Evolutionary conservation across 345 rosid species (phyloP), one percentile per base, ranked within the genome.

Genomic region (Conringia planisiliqua): DNA sequence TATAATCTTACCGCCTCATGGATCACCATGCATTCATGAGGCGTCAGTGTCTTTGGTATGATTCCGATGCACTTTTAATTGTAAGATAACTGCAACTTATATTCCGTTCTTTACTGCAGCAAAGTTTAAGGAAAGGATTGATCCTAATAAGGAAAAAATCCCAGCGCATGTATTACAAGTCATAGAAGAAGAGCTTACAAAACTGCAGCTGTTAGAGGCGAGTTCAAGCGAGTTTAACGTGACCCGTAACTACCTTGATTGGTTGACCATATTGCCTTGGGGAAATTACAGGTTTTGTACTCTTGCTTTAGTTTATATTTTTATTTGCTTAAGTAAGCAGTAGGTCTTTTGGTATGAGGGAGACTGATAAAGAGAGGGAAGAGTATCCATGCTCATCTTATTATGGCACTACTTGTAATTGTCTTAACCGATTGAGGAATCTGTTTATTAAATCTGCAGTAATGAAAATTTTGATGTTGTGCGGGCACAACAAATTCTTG

Each of bases 181-280:
- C 64, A 92, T 92, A 62, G 97, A 95, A 80, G 99, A 96, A 82
- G 99, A 96, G 85, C 92, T 96, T 64, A 90, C 97, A 54, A 96
- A 96, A 75, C 81, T 96, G 84, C 98, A 92, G 87, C 89, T 96
- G 63, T 84, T 96, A 81, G 99, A 96, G 81, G 96, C 99, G 69
- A 96, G 99, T 82, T 96, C 99, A 26, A 96, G 99, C 84, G 99
- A 96, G 85, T 96, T 96, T 85, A 96, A 92, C 79, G 99, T 96
- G 62, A 96, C 99, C 78, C 97, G 99, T 70, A 96, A 90, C 80
- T 96, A 96, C 84, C 85, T 96, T 78, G 99, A 96, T 86, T 96
- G 99, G 99, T 79, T 92, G 84, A 96, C 99, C 40, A 86, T 83
- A 2, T 78, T 96, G 74, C 99, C 99, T 48, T 96, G 98, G 98